Conservation (phyloP, 148 eudicot genomes). For the Camellia japonica region DNA sequence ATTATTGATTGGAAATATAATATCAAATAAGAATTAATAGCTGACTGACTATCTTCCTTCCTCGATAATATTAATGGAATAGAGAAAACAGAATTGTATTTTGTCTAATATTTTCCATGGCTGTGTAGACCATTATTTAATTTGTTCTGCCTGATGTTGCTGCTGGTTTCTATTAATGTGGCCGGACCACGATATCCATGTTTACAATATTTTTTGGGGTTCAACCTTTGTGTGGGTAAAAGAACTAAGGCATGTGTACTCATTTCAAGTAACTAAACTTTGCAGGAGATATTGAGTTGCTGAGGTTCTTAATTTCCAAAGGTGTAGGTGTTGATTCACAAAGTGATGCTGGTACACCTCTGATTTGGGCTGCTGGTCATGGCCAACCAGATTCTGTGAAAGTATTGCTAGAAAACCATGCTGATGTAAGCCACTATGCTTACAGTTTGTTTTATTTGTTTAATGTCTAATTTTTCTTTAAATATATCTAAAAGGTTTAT, state of each 20-base stretch:
- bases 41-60: too few species aligned
- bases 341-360: slow-evolving; percentile 96
- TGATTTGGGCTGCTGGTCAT: slow-evolving; percentile 99
- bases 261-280: slow-evolving; percentile 4
- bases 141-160: too few species aligned
- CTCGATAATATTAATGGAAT: too few species aligned
- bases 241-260: background rate
- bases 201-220: too few species aligned
- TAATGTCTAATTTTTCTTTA: background rate
- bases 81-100: too few species aligned
- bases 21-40: background rate
- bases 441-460: background rate
- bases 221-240: background rate
- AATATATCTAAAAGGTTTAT: background rate
- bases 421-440: slow-evolving; percentile 57
- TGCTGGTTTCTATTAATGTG: too few species aligned
- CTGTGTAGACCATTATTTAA: too few species aligned
- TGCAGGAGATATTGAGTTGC: slow-evolving; percentile 73
- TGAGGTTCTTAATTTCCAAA: slow-evolving; percentile 63
- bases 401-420: slow-evolving; percentile 72
- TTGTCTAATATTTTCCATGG: too few species aligned
- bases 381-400: slow-evolving; percentile 73
- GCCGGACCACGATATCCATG: too few species aligned
- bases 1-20: background rate
- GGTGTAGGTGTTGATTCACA: slow-evolving; percentile 68